Evolutionary conservation across 2,329 filamentous ascomycete species (phyloP), one percentile per base, ranked within the genome.

Genomic region (Stachybotrys elegans): DNA sequence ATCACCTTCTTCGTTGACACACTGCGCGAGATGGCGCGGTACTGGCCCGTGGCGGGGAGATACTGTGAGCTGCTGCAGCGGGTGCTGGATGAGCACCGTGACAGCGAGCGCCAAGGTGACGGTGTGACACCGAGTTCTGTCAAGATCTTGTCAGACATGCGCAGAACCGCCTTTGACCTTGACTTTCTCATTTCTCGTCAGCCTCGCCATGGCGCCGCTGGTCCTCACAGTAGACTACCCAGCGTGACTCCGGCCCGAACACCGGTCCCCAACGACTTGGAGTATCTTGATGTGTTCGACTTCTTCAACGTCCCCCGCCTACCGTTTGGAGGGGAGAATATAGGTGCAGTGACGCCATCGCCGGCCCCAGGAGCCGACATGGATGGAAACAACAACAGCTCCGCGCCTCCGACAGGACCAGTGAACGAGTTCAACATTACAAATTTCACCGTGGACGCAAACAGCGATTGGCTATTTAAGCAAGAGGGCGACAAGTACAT

Each of bases 281-380:
- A 95, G 60, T 95, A 94, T 59, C 71, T 95, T 3, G 90, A 95
- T 55, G 87, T 95, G 0, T 95, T 96, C 60, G 88, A 93, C 55
- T 95, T 94, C 60, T 96, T 95, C 73, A 95, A 95, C 59, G 82
- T 94, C 44, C 91, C 91, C 1, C 73, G 89, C 16, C 69, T 95
- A 20, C 76, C 79, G 0, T 64, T 76, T 19, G 68, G 68, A 22
- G 64, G 67, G 11, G 68, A 71, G 42, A 59, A 57, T 25, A 53
- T 57, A 17, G 46, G 46, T 1, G 55, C 50, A 6, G 45, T 21
- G 16, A 52, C 43, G 11, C 51, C 49, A 21, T 44, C 50, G 32
- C 48, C 51, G 37, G 47, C 42, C 41, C 47, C 42, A 22, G 52
- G 53, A n/a, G 48, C 51, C n/a, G 57, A 54, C 4, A 55, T 60